These are phyloP conservation scores for Cephalotrichum gorgonifer DNA, from an alignment of 2,329 filamentous ascomycete species.

Conservation along the genomic window DNA sequence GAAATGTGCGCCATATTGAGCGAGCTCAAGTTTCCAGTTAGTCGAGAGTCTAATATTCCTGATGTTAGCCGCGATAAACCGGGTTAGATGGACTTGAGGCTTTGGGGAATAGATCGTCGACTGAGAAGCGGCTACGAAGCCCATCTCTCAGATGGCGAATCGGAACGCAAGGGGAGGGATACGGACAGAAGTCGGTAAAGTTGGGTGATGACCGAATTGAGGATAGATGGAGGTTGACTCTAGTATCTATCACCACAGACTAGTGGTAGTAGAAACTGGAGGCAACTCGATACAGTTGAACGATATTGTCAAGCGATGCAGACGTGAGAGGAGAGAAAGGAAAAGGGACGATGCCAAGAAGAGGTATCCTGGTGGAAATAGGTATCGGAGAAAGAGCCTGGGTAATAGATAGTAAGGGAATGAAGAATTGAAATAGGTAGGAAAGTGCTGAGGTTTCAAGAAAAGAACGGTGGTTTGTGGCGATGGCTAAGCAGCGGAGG, in stretches of 20 bases:
- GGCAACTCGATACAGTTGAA: not conserved
- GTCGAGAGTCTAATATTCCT: not conserved
- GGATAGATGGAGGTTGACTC: not conserved
- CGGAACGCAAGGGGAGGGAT: no score
- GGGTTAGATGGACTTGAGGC: not conserved
- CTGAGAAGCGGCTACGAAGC: no score
- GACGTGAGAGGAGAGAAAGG: not conserved
- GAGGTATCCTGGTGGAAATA: no score
- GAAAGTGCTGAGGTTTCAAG: no score
- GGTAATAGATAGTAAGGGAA: no score
- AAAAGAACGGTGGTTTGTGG: no score
- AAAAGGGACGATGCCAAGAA: not conserved
- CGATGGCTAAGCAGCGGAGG: no score
- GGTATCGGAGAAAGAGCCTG: no score
- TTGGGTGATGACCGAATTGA: no score
- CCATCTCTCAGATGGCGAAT: no score
- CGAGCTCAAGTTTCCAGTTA: not conserved
- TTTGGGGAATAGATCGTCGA: not conserved
- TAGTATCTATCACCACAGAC: not conserved
- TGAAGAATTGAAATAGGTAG: no score
- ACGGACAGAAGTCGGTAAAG: no score
- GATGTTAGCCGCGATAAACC: not conserved
- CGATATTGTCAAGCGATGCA: not conserved
- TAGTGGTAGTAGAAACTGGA: not conserved
- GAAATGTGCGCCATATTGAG: not conserved